Base-by-base conservation (phyloP, 2,329 filamentous ascomycete species). In the Paecilomyces fulvus region DNA sequence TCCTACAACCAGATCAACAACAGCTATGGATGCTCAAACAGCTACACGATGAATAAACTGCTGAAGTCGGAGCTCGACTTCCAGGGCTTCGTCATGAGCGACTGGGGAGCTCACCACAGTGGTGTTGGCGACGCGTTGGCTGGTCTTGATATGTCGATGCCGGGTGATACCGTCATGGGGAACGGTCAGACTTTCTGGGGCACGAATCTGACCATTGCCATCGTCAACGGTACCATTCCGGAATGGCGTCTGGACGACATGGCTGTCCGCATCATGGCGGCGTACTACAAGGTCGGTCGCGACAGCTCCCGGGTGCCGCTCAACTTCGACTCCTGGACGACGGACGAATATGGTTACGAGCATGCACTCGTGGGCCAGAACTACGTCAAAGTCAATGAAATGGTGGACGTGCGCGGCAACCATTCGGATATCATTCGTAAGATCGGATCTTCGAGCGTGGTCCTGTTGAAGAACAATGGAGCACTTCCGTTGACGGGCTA, bases 181-280 rank as follows among this genome's bases (percentile, higher is more conserved):
- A 83, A 81, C 3, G 88, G 88, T 6, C 72, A 74, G 53, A 87
- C 86, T 17, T 95, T 80, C 78, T 96, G 89, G 88, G 92, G 92
- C 9, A 77, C 85, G 28, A 97, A 97, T 73, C 73, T 97, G 63
- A 96, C 92, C 1, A 77, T 95, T 51, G 89, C 89, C 1, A 85
- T 96, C 5, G 73, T 95, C 63, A 96, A 97, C 67, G 92, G 92
- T 33, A 96, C 91, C 0, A 77, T 97, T 30, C 90, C 92, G 0
- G 84, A 89, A 63, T 95, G 88, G 82, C 84, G 92, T 53, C 70
- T 97, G 9, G 92, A 96, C 64, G 94, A 97, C 68, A 95, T 96
- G 87, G 89, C 84, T 4, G 87, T 90, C 72, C 85, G 94, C 64
- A 95, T 86, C 67, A 82, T 86, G 74, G 78, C 84, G 53, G 82